Evolutionary conservation across 768 basidiomycete genomes (phyloP), one percentile per base, ranked within the genome.

Genomic region (Lentinula aciculospora): DNA sequence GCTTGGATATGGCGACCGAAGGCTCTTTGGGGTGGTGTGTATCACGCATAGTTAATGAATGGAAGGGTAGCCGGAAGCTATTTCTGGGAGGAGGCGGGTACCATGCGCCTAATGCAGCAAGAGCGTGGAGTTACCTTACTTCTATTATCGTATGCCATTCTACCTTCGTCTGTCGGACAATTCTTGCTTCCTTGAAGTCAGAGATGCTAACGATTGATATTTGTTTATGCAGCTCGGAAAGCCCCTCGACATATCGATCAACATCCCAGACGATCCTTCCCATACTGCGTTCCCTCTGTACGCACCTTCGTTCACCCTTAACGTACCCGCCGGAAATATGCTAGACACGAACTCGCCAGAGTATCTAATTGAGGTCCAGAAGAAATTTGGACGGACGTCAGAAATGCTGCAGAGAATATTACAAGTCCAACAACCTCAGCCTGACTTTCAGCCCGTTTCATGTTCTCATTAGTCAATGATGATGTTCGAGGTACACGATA

Each of bases 21-120:
- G 88, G 92, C 0, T 85, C 83, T 0, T 69, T 94, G 56, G 83
- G 86, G 3, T 89, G 88, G 90, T 86, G 78, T 62, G 62, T 90
- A 1, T 68, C 75, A 3, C 73, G 72, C 13, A 72, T 85, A 10
- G 66, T 83, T 15, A 72, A 78, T 2, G 62, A 69, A 13, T 89
- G 89, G 88, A 64, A 69, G 0, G 80, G 81, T 28, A 84, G 5
- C 5, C 42, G 79, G 65, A 84, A 83, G 54, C 64, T 92, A 42
- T 68, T 92, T n/a, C 78, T 94, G 3, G 89, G 91, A 7, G 91
- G 91, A 56, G 91, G 89, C 17, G 95, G 95, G 0, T 97, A 98
- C 67, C 77, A 89, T 63, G 81, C 83, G 3, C 74, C 90, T 1
- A 95, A 95, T 63, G 85, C 85, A 1, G 94, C 94, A 0, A 81